Conservation (phyloP, 2,329 filamentous ascomycete species). For the Colletotrichum liriopes region DNA sequence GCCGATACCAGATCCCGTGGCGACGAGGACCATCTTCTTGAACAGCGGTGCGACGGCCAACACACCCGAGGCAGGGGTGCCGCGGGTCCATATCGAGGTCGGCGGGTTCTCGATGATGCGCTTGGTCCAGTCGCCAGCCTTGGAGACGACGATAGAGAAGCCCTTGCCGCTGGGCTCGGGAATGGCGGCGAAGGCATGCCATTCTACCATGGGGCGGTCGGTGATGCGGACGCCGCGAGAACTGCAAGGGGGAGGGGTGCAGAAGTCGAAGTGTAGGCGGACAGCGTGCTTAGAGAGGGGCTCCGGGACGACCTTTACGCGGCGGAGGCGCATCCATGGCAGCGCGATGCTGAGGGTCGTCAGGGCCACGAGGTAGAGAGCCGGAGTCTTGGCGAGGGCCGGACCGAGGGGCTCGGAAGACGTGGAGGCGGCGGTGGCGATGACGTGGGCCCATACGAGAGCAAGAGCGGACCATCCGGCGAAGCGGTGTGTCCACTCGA, state of each 20-base stretch:
- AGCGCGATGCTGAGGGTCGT: slow-evolving; percentile 78
- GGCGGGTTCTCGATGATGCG: slow-evolving; percentile 75
- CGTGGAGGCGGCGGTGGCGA: slow-evolving; percentile 66
- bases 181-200: slow-evolving; percentile 84
- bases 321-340: slow-evolving; percentile 82
- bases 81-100: slow-evolving; percentile 76
- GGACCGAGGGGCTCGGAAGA: slow-evolving; percentile 54
- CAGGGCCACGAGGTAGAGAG: slow-evolving; percentile 77
- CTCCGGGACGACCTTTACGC: slow-evolving; percentile 77
- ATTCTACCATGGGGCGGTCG: slow-evolving; percentile 76
- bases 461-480: slow-evolving; percentile 77
- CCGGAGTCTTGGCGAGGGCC: slow-evolving; percentile 57
- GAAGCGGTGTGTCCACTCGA: slow-evolving; percentile 81
- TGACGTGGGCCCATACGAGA: slow-evolving; percentile 75
- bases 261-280: slow-evolving; percentile 79
- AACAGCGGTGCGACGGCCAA: slow-evolving; percentile 79
- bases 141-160: slow-evolving; percentile 80
- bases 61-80: slow-evolving; percentile 77
- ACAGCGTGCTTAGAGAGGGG: slow-evolving; percentile 81
- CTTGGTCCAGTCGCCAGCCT: slow-evolving; percentile 83
- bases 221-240: slow-evolving; percentile 67
- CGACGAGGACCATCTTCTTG: slow-evolving; percentile 75
- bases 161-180: slow-evolving; percentile 67
- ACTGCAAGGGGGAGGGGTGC: slow-evolving; percentile 63
- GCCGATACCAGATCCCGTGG: slow-evolving; percentile 82